Conservation (phyloP, 148 eudicot species). For the Selenicereus undatus region DNA sequence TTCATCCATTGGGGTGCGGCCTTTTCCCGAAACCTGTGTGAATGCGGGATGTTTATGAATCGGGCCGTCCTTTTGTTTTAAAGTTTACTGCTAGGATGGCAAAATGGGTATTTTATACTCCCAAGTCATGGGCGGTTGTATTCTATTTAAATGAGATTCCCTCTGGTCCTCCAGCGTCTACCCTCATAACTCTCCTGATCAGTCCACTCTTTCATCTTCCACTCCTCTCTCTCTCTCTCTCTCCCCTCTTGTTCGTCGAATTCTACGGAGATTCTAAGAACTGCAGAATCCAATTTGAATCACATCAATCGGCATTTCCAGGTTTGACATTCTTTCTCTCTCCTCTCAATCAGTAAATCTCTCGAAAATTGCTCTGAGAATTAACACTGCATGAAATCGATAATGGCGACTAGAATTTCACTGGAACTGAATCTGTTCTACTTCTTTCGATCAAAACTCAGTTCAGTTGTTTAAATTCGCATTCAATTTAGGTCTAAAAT, state of each 20-base stretch:
- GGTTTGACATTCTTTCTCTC: not conserved
- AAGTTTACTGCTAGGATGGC: not conserved
- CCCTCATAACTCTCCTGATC: not conserved
- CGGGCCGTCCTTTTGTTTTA: too few relatives aligned
- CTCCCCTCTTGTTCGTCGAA: not conserved
- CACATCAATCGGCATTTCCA: conserved; percentile 12
- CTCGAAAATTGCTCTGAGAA: not conserved
- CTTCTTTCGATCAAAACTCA: not conserved
- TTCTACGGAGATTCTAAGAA: conserved; percentile 3
- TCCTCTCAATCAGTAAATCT: not conserved
- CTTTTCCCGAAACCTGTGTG: too few relatives aligned
- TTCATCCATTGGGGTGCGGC: too few relatives aligned
- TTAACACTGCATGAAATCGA: not conserved
- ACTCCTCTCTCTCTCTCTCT: not conserved
- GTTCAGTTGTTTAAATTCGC: not conserved
- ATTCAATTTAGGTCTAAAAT: not conserved
- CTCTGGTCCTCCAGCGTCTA: not conserved
- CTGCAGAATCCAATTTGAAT: not conserved
- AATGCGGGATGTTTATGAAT: too few relatives aligned
- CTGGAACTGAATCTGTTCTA: not conserved
- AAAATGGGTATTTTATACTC: conserved; percentile 5
- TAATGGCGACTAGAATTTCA: not conserved
- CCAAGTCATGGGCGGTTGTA: conserved; percentile 1
- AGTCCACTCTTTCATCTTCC: not conserved
- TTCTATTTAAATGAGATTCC: conserved; percentile 14